phyloP scores from a whole-genome alignment of 352 stramenopile genomes.

The Phytophthora cryptogea region DNA sequence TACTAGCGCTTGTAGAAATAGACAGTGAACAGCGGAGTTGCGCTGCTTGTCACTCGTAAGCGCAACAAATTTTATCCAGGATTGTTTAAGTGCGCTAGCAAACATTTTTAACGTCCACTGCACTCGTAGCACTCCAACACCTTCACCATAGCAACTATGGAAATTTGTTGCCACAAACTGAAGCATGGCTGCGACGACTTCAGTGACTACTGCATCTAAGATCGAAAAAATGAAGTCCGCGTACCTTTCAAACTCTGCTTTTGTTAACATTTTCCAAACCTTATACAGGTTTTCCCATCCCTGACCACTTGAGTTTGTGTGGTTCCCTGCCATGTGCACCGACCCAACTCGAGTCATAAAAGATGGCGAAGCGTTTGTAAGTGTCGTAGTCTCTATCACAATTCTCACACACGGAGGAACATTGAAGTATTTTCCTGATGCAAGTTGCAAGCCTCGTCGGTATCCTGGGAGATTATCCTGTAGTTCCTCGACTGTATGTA shows the following conservation, averaged over 20 bases:
- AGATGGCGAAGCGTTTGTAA: constrained; percentile 52
- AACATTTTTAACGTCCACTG: constrained; percentile 51
- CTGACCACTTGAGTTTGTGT: constrained; percentile 12
- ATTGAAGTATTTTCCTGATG: constrained; percentile 40
- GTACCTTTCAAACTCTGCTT: constrained; percentile 33
- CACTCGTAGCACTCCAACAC: constrained; percentile 16
- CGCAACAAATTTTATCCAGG: constrained; percentile 53
- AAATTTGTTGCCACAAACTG: constrained; percentile 56
- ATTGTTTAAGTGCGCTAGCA: constrained; percentile 52
- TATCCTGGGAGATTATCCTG: constrained; percentile 15
- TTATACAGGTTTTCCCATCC: constrained; percentile 38
- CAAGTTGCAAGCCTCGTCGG: constrained; percentile 38
- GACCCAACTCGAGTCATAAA: constrained; percentile 54
- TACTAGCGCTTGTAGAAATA: constrained; percentile 72
- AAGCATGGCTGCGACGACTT: constrained; percentile 48
- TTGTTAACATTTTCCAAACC: constrained; percentile 49
- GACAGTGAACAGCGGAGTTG: constrained; percentile 58
- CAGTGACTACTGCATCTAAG: constrained; percentile 45
- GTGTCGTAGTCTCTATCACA: constrained; percentile 57
- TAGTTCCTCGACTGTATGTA: constrained; percentile 37
- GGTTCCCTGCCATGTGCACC: constrained; percentile 36
- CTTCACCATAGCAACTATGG: neutral
- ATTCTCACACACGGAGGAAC: constrained; percentile 46
- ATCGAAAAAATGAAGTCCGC: constrained; percentile 42
- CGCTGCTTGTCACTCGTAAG: constrained; percentile 72